Evolutionary conservation across 1,139 yeast genomes (phyloP).

Genomic region (Scheffersomyces titani): DNA sequence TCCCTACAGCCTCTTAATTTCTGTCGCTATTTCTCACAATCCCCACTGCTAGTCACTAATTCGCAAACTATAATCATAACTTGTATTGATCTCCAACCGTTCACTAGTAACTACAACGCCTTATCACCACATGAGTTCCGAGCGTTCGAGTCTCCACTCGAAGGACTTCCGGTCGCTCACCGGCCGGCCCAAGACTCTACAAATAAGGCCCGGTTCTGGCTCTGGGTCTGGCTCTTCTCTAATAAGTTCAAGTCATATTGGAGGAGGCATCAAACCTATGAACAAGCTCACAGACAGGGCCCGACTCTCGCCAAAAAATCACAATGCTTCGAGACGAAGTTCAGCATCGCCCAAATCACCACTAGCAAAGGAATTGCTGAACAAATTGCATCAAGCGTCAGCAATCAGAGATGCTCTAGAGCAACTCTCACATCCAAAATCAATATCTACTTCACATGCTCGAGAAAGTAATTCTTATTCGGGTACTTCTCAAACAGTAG

Average conservation of each 20-base stretch:
- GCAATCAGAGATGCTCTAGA: background rate
- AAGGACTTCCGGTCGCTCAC: background rate
- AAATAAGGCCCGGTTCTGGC: background rate
- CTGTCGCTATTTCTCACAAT: background rate
- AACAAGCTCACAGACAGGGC: slow-evolving; percentile 3
- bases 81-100: background rate
- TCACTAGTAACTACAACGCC: background rate
- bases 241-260: slow-evolving; percentile 1
- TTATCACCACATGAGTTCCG: background rate
- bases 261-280: slow-evolving; percentile 11
- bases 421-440: background rate
- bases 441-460: background rate
- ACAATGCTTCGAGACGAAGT: background rate
- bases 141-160: background rate
- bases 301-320: background rate
- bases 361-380: background rate
- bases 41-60: background rate
- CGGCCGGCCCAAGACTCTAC: background rate
- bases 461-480: background rate
- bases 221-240: background rate
- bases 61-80: background rate
- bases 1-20: too few relatives aligned
- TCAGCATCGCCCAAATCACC: background rate
- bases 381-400: background rate
- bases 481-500: background rate